phyloP scores from a whole-genome alignment of 768 basidiomycete genomes.

The Hydnomerulius pinastri region DNA sequence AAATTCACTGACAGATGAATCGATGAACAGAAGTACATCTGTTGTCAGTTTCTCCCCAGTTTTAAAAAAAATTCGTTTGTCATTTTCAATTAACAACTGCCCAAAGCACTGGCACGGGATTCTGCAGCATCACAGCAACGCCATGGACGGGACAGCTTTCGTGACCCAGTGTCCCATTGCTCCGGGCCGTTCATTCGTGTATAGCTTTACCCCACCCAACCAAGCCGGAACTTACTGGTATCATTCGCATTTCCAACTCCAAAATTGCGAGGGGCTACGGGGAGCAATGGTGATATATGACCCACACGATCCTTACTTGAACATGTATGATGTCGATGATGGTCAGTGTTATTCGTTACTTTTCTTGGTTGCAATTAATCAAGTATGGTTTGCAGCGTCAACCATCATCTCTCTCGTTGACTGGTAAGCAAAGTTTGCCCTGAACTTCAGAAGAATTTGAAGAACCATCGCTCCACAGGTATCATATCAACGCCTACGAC shows the following conservation, averaged over 20 bases:
- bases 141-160: conserved; percentile 44
- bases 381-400: conserved; percentile 16
- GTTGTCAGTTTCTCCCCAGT: not conserved
- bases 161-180: conserved; percentile 45
- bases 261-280: conserved; percentile 39
- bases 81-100: not conserved
- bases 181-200: conserved; percentile 36
- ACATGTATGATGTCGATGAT: conserved; percentile 38
- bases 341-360: conserved; percentile 1
- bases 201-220: conserved; percentile 30
- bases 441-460: too few relatives aligned
- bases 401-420: conserved; percentile 39
- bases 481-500: conserved; percentile 15
- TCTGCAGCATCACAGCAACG: conserved; percentile 38
- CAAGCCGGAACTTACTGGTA: conserved; percentile 46
- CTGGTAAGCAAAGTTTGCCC: too few relatives aligned
- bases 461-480: too few relatives aligned
- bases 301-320: conserved; percentile 24
- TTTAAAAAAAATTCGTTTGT: not conserved
- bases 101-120: conserved; percentile 45
- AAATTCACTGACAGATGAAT: not conserved
- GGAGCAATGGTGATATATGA: conserved; percentile 44
- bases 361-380: not conserved
- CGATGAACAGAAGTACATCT: not conserved
- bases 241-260: conserved; percentile 43